Conservation (phyloP, 805 yeast species). For the Nadsonia fulvescens region DNA sequence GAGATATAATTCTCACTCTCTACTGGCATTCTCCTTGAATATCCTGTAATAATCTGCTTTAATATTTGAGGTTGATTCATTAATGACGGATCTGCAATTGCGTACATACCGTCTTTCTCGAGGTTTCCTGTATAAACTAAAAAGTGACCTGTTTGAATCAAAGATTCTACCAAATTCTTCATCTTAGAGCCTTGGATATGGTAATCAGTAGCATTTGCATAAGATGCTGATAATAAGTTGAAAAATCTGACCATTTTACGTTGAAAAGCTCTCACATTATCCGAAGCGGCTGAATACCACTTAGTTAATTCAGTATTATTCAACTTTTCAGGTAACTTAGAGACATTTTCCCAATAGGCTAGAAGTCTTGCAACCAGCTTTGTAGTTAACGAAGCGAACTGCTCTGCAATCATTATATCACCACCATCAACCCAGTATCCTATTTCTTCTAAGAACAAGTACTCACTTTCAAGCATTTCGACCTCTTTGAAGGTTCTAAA, state of each 20-base stretch:
- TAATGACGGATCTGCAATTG: conserved; percentile 54
- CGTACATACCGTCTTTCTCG: conserved; percentile 60
- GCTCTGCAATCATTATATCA: conserved; percentile 63
- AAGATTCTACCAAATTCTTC: conserved; percentile 35
- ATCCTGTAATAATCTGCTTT: conserved; percentile 16
- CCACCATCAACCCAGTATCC: conserved; percentile 71
- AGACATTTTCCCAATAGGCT: conserved; percentile 54
- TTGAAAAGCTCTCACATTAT: conserved; percentile 32
- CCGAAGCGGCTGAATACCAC: conserved; percentile 25
- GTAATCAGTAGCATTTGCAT: conserved; percentile 47
- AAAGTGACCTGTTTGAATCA: conserved; percentile 54
- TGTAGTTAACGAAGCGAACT: conserved; percentile 46
- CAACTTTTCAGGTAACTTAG: conserved; percentile 37
- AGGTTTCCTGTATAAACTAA: conserved; percentile 55
- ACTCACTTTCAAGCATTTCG: conserved; percentile 69
- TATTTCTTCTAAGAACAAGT: conserved; percentile 57
- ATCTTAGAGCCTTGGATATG: conserved; percentile 15
- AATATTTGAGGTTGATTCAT: conserved; percentile 21
- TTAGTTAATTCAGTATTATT: conserved; percentile 29
- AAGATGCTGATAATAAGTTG: conserved; percentile 37
- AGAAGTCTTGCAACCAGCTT: conserved; percentile 52
- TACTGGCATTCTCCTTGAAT: conserved; percentile 13
- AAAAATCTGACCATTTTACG: conserved; percentile 71
- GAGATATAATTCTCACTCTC: conserved; percentile 26
- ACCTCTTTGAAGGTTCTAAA: conserved; percentile 82